Conservation (phyloP, 352 stramenopile species). For the Globisporangium irregulare region DNA sequence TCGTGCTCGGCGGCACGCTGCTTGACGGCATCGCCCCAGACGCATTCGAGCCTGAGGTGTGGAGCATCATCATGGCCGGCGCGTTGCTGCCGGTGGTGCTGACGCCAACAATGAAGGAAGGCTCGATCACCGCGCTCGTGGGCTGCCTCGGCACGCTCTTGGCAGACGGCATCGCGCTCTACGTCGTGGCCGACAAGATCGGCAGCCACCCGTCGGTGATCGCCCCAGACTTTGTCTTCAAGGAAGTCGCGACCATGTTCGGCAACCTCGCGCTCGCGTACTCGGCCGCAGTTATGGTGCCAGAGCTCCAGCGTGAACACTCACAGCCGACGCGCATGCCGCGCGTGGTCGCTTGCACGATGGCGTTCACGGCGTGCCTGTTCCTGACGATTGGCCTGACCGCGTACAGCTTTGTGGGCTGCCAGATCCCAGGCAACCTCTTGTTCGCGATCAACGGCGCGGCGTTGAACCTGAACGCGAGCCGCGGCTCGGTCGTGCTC, state of each 20-base stretch:
- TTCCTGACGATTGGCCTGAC: constrained; percentile 50
- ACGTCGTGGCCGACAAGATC: constrained; percentile 41
- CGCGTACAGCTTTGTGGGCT: constrained; percentile 47
- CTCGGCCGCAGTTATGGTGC: constrained; percentile 52
- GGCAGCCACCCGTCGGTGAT: constrained; percentile 33
- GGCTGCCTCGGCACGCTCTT: constrained; percentile 54
- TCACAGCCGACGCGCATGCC: constrained; percentile 60
- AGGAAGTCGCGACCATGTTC: constrained; percentile 49
- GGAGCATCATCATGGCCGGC: constrained; percentile 59
- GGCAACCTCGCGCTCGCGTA: constrained; percentile 62
- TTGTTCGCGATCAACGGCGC: constrained; percentile 53
- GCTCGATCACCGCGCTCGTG: constrained; percentile 43
- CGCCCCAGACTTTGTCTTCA: constrained; percentile 40
- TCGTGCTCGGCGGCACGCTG: constrained; percentile 61
- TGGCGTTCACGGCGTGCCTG: constrained; percentile 41
- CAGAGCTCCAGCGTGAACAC: constrained; percentile 60
- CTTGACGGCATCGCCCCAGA: constrained; percentile 48
- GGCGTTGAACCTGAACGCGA: constrained; percentile 38
- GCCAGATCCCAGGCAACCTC: constrained; percentile 61
- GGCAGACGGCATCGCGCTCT: constrained; percentile 47
- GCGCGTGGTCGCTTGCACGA: constrained; percentile 42
- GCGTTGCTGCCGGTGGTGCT: constrained; percentile 53
- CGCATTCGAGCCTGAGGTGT: constrained; percentile 44
- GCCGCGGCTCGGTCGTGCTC: constrained; percentile 46
- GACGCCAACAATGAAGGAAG: constrained; percentile 63